Base-by-base conservation (phyloP, 257 asterid genomes). In the Petunia axillaris region DNA sequence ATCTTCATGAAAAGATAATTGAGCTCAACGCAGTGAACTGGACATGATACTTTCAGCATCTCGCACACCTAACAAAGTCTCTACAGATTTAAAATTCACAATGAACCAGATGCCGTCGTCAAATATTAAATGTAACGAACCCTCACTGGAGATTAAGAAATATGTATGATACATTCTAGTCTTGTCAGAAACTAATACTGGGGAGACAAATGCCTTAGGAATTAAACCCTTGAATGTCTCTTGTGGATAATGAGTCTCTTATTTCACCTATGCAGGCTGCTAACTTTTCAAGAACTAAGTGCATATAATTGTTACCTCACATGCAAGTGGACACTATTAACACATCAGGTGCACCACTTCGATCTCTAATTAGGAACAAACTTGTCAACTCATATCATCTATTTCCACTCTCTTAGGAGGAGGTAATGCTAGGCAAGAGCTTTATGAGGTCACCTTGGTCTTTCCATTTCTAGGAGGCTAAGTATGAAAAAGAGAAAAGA, bases 151-250 rank as follows among this genome's bases (percentile, higher is more conserved):
- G 71, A 64, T 16, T 64, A 37, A 64, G 35, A 13, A 36, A 64
- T 64, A 62, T 25, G 66, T 8, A 35, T 8, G 6, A 62, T 39
- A 65, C 5, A 38, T 6, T 65, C 36, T 39, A 38, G 35, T 38
- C 25, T 38, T 64, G 10, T 38, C 71, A 2, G 16, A 64, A 38
- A 48, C 16, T 10, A 38, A 39, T 39, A 38, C 38, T 39, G 50
- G 39, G 50, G 52, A 39, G 73, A 65, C 4, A 65, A 38, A 39
- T 65, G 73, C 25, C 48, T 65, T 39, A 6, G 35, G 48, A 13
- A 39, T 65, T 35, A 65, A 65, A 65, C 36, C 52, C 50, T 65
- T 64, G 10, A 63, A 38, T 37, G 71, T 64, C 46, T 64, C 70
- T 46, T 4, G 2, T 14, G 16, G 7, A 11, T 64, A 2, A 25